Conservation (phyloP, 2,329 filamentous ascomycete species). For the Paraconiothyrium brasiliense region DNA sequence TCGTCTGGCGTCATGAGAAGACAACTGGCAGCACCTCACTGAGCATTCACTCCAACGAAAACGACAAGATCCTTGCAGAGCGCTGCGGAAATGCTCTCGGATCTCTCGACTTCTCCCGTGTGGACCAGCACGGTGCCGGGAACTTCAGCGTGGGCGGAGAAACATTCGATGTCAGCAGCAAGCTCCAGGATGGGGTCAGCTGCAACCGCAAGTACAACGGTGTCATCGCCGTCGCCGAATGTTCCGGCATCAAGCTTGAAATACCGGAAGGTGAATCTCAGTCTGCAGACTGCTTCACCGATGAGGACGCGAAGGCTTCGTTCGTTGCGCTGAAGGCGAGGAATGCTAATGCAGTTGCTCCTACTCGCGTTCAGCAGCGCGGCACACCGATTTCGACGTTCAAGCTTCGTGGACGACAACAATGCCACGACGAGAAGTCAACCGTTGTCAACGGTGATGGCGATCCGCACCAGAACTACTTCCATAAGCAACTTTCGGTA, state of each 20-base stretch:
- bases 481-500: constrained; percentile 16
- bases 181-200: constrained; percentile 9
- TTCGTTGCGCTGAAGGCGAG: neutral
- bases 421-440: constrained; percentile 6
- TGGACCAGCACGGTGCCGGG: constrained; percentile 14
- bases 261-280: constrained; percentile 5
- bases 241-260: constrained; percentile 9
- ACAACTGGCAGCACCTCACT: constrained; percentile 14
- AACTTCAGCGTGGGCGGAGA: constrained; percentile 8
- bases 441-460: constrained; percentile 7
- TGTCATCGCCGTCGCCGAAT: constrained; percentile 7
- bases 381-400: neutral
- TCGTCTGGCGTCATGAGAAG: constrained; percentile 16
- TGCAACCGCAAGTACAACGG: constrained; percentile 15
- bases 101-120: constrained; percentile 12
- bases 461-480: constrained; percentile 17
- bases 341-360: neutral
- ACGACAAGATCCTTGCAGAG: constrained; percentile 11
- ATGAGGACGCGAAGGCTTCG: constrained; percentile 12
- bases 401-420: constrained; percentile 4
- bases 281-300: constrained; percentile 13
- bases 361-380: neutral
- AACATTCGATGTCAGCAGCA: constrained; percentile 10
- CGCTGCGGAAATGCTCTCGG: constrained; percentile 10
- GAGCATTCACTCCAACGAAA: constrained; percentile 2